These are phyloP conservation scores for Penicillium sp. DNA, from an alignment of 2,329 filamentous ascomycete genomes.

Conservation along the genomic window DNA sequence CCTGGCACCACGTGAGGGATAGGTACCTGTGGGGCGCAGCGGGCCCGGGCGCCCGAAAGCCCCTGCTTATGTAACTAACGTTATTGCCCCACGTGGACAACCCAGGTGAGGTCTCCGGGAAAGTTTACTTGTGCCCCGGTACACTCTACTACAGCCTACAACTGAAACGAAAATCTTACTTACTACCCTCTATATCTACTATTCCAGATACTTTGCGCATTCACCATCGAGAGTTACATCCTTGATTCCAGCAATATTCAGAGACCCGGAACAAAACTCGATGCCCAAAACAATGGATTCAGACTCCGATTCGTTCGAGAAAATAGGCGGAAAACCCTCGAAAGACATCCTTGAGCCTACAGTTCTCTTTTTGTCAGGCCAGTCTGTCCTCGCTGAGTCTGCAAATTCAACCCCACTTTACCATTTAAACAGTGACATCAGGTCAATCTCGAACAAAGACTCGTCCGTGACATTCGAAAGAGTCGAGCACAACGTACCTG, in stretches of 20 bases:
- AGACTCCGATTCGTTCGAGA: neutral
- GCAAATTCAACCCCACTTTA: neutral
- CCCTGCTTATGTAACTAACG: neutral
- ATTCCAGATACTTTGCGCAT: neutral
- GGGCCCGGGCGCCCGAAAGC: neutral
- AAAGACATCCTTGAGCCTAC: neutral
- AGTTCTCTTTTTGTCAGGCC: neutral
- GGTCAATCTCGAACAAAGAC: neutral
- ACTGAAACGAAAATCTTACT: neutral
- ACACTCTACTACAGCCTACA: neutral
- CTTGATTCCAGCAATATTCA: neutral
- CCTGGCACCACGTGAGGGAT: neutral
- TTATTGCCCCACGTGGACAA: neutral
- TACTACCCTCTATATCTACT: neutral
- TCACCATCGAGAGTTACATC: neutral
- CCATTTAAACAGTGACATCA: neutral
- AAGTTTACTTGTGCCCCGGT: neutral
- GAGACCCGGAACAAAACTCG: neutral
- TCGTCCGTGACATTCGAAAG: conserved; percentile 1
- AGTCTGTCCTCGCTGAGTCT: neutral
- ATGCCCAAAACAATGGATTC: neutral
- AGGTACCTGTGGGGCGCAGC: too few species aligned
- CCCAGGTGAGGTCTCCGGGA: too few species aligned
- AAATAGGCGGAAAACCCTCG: neutral
- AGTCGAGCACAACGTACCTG: neutral